phyloP scores from a whole-genome alignment of 1,284 basidiomycete species.

The Ustilago shanxiensis region DNA sequence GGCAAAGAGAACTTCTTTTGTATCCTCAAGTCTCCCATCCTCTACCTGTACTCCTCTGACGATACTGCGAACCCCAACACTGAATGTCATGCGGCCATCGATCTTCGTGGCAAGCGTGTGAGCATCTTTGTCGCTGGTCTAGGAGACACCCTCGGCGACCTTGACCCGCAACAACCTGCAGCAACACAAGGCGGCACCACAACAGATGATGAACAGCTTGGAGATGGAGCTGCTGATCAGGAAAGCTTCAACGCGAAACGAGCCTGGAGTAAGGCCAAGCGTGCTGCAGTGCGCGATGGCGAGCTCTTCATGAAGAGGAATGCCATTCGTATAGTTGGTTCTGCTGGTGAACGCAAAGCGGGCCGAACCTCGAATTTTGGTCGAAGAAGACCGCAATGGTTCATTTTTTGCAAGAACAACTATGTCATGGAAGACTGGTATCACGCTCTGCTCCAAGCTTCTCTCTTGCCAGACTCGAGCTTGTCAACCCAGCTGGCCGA shows the following conservation, averaged over 20 bases:
- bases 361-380: slow-evolving; percentile 9
- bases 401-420: slow-evolving; percentile 66
- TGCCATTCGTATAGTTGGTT: slow-evolving; percentile 63
- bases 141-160: slow-evolving; percentile 64
- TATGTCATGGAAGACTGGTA: slow-evolving; percentile 86
- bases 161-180: slow-evolving; percentile 28
- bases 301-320: slow-evolving; percentile 68
- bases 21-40: slow-evolving; percentile 65
- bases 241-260: slow-evolving; percentile 19
- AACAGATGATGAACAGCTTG: slow-evolving; percentile 22
- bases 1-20: slow-evolving; percentile 59
- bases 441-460: slow-evolving; percentile 82
- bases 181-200: slow-evolving; percentile 7
- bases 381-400: slow-evolving; percentile 60
- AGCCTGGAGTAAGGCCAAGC: slow-evolving; percentile 44
- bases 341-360: slow-evolving; percentile 20
- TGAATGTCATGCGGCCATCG: slow-evolving; percentile 66
- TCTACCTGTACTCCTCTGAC: slow-evolving; percentile 67
- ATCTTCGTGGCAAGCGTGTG: slow-evolving; percentile 64
- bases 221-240: slow-evolving; percentile 20
- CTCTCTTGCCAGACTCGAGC: slow-evolving; percentile 73
- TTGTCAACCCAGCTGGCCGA: slow-evolving; percentile 18
- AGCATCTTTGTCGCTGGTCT: slow-evolving; percentile 60
- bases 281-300: slow-evolving; percentile 58
- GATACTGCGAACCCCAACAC: slow-evolving; percentile 55